Evolutionary conservation across 805 yeast species (phyloP).

Genomic region (Wickerhamomyces rabaulensis): DNA sequence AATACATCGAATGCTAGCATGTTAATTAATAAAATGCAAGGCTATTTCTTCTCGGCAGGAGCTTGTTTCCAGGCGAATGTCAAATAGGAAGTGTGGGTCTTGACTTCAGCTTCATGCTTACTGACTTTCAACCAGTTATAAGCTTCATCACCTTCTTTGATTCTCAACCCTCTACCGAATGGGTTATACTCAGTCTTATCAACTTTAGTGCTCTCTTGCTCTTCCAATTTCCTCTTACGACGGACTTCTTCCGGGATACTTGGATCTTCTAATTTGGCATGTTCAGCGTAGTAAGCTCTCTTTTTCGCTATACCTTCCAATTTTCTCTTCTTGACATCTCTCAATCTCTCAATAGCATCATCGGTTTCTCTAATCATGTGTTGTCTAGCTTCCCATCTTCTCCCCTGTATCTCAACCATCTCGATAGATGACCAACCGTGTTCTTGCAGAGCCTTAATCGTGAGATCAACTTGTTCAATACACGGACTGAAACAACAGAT

Average conservation of each 20-base stretch:
- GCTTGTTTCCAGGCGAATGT: conserved; percentile 70
- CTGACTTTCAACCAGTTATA: conserved; percentile 85
- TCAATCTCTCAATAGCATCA: conserved; percentile 74
- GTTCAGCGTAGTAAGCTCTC: conserved; percentile 26
- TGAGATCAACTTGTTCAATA: conserved; percentile 90
- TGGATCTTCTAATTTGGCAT: conserved; percentile 19
- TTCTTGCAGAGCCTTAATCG: conserved; percentile 67
- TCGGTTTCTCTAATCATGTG: conserved; percentile 78
- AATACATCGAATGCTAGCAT: neutral
- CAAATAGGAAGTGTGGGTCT: conserved; percentile 89
- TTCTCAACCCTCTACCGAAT: conserved; percentile 83
- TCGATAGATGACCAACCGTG: conserved; percentile 84
- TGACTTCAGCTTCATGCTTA: conserved; percentile 76
- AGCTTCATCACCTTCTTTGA: conserved; percentile 80
- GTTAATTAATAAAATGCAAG: neutral
- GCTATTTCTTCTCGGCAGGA: conserved; percentile 1
- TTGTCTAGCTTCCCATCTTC: conserved; percentile 84
- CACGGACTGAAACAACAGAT: conserved; percentile 97
- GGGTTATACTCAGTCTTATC: conserved; percentile 70
- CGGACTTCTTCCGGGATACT: conserved; percentile 15
- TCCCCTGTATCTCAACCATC: conserved; percentile 86
- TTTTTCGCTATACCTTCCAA: conserved; percentile 58
- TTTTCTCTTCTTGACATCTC: conserved; percentile 74
- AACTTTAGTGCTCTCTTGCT: conserved; percentile 23
- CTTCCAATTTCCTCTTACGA: conserved; percentile 20